Base-by-base conservation (phyloP, 495 filamentous ascomycete genomes). In the Symbiotaphrina buchneri region DNA sequence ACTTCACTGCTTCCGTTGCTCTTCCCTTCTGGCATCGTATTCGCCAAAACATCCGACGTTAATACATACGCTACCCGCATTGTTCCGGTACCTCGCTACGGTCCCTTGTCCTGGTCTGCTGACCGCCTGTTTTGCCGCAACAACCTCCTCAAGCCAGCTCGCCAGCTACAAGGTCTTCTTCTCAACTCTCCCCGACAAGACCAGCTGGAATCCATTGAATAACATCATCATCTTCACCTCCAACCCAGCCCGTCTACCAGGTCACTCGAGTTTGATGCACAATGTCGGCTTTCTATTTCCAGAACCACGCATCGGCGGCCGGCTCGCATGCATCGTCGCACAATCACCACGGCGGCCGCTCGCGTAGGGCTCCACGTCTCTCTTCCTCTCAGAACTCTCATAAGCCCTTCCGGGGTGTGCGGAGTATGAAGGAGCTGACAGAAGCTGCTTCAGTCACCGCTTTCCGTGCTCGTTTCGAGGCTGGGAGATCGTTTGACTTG, bases 401-500 rank as follows among this genome's bases (percentile, higher is more conserved):
- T 44, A 74, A 80, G 52, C 82, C 85, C 49, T 82, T 79, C 51
- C 75, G 74, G 31, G 73, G 68, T 31, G 68, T 77, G 19, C 63
- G 78, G 46, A 84, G 71, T 43, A 81, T 81, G 65, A 82, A 87
- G 52, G 90, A 95, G 50, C 53, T 84, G 32, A 76, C 73, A 42
- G 83, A 93, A 45, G 61, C 71, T 28, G 68, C 71, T 22, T 62
- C 71, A 21, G 61, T 83, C 27, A 62, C 62, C 28, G 68, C 71
- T 37, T 92, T 81, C 54, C 75, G 84, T 35, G 64, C 68, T 24
- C 67, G 76, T 46, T 91, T 90, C 47, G 84, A 95, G 50, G 78
- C 83, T 40, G 80, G 75, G 27, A 72, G 82, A 33, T 93, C 84
- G 15, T 99, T 99, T 47, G 87, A 99, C 41, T 59, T 99, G 41